Evolutionary conservation across 2,329 filamentous ascomycete species (phyloP), one percentile per base, ranked within the genome.

Genomic region (Colletotrichum magnum): DNA sequence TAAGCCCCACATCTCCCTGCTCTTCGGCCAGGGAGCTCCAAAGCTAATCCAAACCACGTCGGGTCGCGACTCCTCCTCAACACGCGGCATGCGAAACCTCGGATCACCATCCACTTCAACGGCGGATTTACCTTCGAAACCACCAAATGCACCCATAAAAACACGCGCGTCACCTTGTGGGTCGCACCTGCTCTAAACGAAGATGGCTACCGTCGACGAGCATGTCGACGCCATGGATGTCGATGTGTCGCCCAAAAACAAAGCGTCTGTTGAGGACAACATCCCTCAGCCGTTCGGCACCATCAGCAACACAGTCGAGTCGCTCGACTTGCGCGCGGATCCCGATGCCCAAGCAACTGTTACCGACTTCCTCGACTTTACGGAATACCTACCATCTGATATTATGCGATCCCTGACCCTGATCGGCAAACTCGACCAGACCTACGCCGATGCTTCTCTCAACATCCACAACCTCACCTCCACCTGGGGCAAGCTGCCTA

Each of bases 301-400:
- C n/a, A 77, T 81, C 28, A 79, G 77, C 69, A 82, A 80, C 71
- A 73, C 77, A 5, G 79, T 86, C 65, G 80, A 80, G 65, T 78
- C 84, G 2, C 81, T 88, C 70, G 82, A 83, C 67, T 81, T 86
- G 76, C 87, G 87, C 72, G 84, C 85, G 61, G 90, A 92, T 72
- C 90, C 90, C 6, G 90, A 92, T 81, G 89, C 89, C 28, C 89
- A 92, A 74, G 89, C 90, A 6, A 91, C 89, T n/a, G 87, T 92
- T 18, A 91, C 88, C 69, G 90, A 92, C 78, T 92, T 91, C 76
- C 87, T 92, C 77, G 90, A 92, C 76, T 90, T 90, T 72, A 91
- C 89, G 73, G 90, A 93, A 77, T 91, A 92, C 78, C 85, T 92
- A 1, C 89, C 90, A 12, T 88, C 89, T 58, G 90, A 92, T 75